Base-by-base conservation (phyloP, 2,329 filamentous ascomycete species). In the Lecanoromycetidae sp. region DNA sequence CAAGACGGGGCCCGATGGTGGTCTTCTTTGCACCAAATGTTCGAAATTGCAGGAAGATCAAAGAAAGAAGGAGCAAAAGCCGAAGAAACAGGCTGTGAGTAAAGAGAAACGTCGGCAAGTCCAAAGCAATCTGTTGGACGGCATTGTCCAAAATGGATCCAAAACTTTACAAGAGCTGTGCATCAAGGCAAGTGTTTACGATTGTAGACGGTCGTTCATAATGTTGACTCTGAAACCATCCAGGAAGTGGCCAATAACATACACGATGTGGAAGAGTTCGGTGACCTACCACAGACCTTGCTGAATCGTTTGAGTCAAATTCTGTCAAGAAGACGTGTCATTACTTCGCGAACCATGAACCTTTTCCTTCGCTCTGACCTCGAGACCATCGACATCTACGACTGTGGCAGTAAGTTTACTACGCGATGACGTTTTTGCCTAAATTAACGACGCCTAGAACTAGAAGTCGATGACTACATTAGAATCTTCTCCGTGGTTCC, bases 71-170 rank as follows among this genome's bases (percentile, higher is more conserved):
- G 77, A 77, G 58, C 71, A 72, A 40, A 74, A 72, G 54, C 70
- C 73, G 54, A 71, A 79, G 60, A 73, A 76, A 56, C 57, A 66
- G 51, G 65, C 71, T 32, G 61, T 72, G 40, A 75, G 74, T 17
- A 75, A 77, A 41, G 75, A 71, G 22, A 76, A 74, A 45, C 79
- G 86, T 32, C 79, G 88, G 51, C 83, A 88, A 61, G 68, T 82
- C 2, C 84, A 93, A 63, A 94, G 87, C 63, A 81, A 85, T 52
- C 77, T 91, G 8, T 73, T 95, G 8, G 90, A 95, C 61, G 87
- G 88, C 22, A 69, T 69, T 46, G 61, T 63, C 25, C 62, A 63
- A 29, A 57, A 62, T 33, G 69, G 69, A 19, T 61, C 68, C 25
- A 60, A 63, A 36, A 68, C 61, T 49, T 56, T 72, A 33, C 56